Percentiles rank a stretch among this genome's conserved stretches.
Conservation (phyloP, 176 grass and related monocot species). For the Echinochloa phyllopogon region DNA sequence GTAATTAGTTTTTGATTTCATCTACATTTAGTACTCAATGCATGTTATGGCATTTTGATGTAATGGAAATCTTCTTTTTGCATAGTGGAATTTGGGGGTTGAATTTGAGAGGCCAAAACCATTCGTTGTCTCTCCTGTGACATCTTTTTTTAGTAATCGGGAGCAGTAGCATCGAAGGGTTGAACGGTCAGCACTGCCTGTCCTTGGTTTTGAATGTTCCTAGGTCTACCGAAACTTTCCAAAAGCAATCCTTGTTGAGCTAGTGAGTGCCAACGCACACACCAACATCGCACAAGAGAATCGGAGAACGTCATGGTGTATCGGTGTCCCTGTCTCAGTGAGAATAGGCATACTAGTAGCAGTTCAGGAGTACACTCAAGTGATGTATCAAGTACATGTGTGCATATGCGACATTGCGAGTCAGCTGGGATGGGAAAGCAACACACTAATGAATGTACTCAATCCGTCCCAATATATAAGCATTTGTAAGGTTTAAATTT, state of each 20-base stretch:
- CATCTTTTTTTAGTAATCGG: background rate
- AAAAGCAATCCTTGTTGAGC: slow-evolving; percentile 28
- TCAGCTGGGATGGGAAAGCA: background rate
- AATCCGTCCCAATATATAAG: too few species aligned
- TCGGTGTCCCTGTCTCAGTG: slow-evolving; percentile 12
- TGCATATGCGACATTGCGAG: background rate
- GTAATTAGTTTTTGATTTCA: too few species aligned
- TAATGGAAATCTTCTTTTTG: too few species aligned
- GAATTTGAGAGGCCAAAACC: too few species aligned
- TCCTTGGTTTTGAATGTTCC: slow-evolving; percentile 37
- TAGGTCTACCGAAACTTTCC: slow-evolving; percentile 42
- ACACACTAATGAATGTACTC: too few species aligned
- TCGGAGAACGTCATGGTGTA: background rate
- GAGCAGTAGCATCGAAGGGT: slow-evolving; percentile 24
- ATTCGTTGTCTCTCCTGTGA: background rate
- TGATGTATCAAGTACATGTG: too few species aligned
- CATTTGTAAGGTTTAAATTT: too few species aligned
- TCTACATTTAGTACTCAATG: too few species aligned
- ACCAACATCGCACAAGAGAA: background rate
- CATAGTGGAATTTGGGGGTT: too few species aligned
- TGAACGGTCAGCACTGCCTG: slow-evolving; percentile 53
- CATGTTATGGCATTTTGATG: too few species aligned
- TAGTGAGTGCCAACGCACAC: slow-evolving; percentile 51
- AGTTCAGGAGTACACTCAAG: background rate
- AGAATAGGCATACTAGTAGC: slow-evolving; percentile 12